phyloP scores from a whole-genome alignment of 1,284 basidiomycete species.

The Cryptococcus sp. region DNA sequence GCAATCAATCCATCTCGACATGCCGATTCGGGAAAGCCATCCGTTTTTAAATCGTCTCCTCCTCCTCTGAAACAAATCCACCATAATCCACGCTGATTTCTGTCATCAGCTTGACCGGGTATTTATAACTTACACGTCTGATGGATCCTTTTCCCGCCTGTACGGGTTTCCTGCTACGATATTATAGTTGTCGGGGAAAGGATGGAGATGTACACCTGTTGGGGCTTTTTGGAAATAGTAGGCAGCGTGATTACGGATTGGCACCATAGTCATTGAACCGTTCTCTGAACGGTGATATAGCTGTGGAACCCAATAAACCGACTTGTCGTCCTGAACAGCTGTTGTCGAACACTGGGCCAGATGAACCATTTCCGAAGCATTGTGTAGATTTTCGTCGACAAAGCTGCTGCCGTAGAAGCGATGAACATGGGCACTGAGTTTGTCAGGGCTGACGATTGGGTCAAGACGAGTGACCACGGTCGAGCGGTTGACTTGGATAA shows the following conservation, averaged over 20 bases:
- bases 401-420: constrained; percentile 22
- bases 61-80: constrained; percentile 18
- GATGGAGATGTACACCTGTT: constrained; percentile 17
- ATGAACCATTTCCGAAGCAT: constrained; percentile 11
- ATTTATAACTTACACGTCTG: neutral
- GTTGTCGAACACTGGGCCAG: constrained; percentile 23
- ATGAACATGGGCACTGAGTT: constrained; percentile 15
- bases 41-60: constrained; percentile 10
- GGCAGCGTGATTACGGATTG: constrained; percentile 14
- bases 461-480: constrained; percentile 23
- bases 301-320: constrained; percentile 24
- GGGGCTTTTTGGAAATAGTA: constrained; percentile 27
- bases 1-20: constrained; percentile 13
- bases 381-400: constrained; percentile 15
- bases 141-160: constrained; percentile 9
- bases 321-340: constrained; percentile 26
- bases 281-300: constrained; percentile 19
- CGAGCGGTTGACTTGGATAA: constrained; percentile 22
- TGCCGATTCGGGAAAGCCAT: constrained; percentile 16
- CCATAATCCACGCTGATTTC: constrained; percentile 6
- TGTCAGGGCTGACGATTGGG: constrained; percentile 20
- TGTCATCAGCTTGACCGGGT: neutral
- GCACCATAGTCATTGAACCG: constrained; percentile 8
- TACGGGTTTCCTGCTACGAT: constrained; percentile 17
- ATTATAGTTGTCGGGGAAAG: constrained; percentile 26